Evolutionary conservation across 75 land plant species (phyloP).

Genomic region (Ceratopteris richardii): DNA sequence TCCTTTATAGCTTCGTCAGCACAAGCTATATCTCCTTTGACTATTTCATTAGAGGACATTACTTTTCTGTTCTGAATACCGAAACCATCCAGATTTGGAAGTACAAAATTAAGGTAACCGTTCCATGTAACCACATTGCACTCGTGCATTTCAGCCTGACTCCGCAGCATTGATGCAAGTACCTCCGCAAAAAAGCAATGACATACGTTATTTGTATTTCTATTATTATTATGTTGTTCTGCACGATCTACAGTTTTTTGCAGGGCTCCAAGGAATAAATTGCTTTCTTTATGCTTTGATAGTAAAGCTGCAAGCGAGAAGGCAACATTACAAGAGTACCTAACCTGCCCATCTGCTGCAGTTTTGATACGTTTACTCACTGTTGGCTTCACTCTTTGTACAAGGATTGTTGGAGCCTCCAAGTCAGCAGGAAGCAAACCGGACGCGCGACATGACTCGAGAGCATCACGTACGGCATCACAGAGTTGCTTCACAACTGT

Average conservation of each 20-base stretch:
- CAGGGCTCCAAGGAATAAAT: neutral
- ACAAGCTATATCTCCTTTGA: neutral
- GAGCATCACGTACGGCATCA: slow-evolving; percentile 5
- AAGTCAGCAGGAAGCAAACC: slow-evolving; percentile 9
- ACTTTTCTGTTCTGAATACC: no score
- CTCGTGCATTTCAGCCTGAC: slow-evolving; percentile 12
- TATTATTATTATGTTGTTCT: no score
- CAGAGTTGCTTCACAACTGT: neutral
- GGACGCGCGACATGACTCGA: slow-evolving; percentile 6
- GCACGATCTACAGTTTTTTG: neutral
- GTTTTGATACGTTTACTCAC: slow-evolving; percentile 28
- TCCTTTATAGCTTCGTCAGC: neutral
- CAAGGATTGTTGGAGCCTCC: slow-evolving; percentile 39
- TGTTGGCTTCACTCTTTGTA: slow-evolving; percentile 40
- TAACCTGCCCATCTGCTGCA: slow-evolving; percentile 29
- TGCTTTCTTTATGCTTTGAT: slow-evolving; percentile 12
- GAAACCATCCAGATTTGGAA: neutral
- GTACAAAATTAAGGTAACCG: slow-evolving; percentile 81
- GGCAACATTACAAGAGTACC: slow-evolving; percentile 53
- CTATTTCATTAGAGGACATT: neutral
- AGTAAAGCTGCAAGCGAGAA: slow-evolving; percentile 58
- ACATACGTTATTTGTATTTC: neutral
- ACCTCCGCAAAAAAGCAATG: slow-evolving; percentile 47
- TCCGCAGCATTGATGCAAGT: slow-evolving; percentile 31
- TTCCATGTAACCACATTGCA: slow-evolving; percentile 62